Evolutionary conservation across 2,329 filamentous ascomycete genomes (phyloP), one percentile per base, ranked within the genome.

Genomic region (Fusarium sp.): DNA sequence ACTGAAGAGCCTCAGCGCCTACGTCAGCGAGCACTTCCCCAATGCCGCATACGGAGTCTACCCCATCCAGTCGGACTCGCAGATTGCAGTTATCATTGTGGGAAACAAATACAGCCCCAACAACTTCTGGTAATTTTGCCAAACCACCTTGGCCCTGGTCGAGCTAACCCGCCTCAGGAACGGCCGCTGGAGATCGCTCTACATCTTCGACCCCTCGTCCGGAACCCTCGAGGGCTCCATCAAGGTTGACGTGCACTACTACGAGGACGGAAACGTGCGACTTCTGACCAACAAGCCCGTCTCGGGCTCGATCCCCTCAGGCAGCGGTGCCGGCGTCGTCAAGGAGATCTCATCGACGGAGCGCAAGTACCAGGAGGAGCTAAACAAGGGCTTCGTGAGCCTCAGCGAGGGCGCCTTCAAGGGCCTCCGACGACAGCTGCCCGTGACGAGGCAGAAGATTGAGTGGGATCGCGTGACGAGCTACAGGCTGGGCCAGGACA

Each of bases 381-480:
- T 99, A 77, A 99, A 98, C 86, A 91, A 91, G 81, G 95, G 95
- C 18, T 98, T 99, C 83, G 92, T 92, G 16, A 93, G 88, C 75
- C 86, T 99, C 81, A 97, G 95, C 80, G 97, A 99, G 85, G 96
- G 95, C 11, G 94, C 95, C 1, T 99, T 99, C 86, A 99, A 98
- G 90, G 91, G 92, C 2, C 85, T 99, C 82, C 91, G 97, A 81
- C 91, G 97, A 84, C 97, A 98, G 85, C 86, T 99, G 82, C 97
- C 97, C 1, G 95, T 99, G 69, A 99, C 97, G 72, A 92, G 97
- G 81, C 97, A 99, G 87, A 98, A 98, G 89, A 96, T 99, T 78
- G 97, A 99, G 85, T 99, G 97, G 97, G 96, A 99, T 84, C 98
- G 98, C 88, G 94, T 99, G 76, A 93, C 94, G 54, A 95, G 95